Percentiles rank a stretch among this genome's conserved stretches.
These are phyloP conservation scores for Akanthomyces dipterigenus DNA, from an alignment of 2,329 filamentous ascomycete species.

Conservation along the genomic window DNA sequence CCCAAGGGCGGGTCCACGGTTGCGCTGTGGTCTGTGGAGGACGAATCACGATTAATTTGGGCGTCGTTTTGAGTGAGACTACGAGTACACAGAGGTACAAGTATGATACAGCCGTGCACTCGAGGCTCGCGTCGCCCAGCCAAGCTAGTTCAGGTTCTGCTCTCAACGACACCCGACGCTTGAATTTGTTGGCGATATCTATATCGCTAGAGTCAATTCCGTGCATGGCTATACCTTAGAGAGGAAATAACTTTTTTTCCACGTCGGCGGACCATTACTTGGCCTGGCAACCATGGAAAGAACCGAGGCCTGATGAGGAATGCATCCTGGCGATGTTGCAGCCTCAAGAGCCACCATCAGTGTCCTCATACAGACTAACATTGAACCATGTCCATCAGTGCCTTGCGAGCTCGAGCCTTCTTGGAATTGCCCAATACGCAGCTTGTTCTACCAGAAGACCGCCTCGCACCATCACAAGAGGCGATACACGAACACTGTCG, in stretches of 20 bases:
- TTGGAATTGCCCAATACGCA: neutral
- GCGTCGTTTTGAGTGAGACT: neutral
- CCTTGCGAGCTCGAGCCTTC: neutral
- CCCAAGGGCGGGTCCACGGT: neutral
- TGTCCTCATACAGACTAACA: neutral
- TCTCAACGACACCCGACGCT: neutral
- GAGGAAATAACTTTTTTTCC: neutral
- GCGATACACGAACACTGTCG: no score
- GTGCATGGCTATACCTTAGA: neutral
- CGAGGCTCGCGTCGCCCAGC: neutral
- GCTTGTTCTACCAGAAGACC: neutral
- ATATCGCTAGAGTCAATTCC: neutral
- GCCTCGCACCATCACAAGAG: neutral
- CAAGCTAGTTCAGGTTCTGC: neutral
- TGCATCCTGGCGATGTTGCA: neutral
- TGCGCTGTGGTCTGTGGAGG: neutral
- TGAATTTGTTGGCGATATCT: neutral
- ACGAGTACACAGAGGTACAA: neutral
- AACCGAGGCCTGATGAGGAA: neutral
- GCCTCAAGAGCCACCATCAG: neutral
- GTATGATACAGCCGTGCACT: neutral
- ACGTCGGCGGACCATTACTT: neutral
- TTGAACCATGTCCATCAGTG: neutral
- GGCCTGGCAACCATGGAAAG: neutral
- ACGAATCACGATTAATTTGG: neutral